A percentile compares a stretch with the other conserved stretches of the same genome.
phyloP scores from a whole-genome alignment of 176 grass and related monocot genomes.

The Coix lacrymajobi region DNA sequence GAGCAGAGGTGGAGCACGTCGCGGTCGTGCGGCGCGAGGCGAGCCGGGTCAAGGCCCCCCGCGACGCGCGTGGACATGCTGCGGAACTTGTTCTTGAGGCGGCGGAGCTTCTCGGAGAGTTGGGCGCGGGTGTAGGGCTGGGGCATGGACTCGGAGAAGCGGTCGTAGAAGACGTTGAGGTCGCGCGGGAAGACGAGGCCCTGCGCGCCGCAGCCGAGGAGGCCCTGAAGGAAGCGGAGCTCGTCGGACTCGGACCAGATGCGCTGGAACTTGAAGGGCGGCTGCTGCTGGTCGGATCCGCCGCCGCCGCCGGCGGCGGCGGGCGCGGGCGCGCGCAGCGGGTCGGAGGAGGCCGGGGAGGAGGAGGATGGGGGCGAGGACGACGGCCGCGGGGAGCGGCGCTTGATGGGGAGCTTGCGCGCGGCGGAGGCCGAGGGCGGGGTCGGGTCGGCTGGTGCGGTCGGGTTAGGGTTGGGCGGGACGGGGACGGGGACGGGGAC shows the following conservation, averaged over 20 bases:
- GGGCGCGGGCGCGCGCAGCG: neutral
- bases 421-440: conserved; percentile 32
- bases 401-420: conserved; percentile 98
- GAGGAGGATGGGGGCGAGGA: conserved; percentile 32
- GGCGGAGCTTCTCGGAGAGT: conserved; percentile 94
- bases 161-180: conserved; percentile 93
- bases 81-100: conserved; percentile 80
- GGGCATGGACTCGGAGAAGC: conserved; percentile 88
- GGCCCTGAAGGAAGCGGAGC: conserved; percentile 79
- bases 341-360: conserved; percentile 30
- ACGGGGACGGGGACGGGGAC: conserved; percentile 23
- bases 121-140: conserved; percentile 89
- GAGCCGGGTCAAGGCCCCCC: conserved; percentile 60
- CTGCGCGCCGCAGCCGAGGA: conserved; percentile 83
- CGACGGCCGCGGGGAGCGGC: conserved; percentile 56
- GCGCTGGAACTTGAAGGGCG: conserved; percentile 81
- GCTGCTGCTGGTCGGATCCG: conserved; percentile 8
- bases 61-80: conserved; percentile 49
- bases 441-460: conserved; percentile 38
- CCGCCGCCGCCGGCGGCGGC: neutral
- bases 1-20: conserved; percentile 94
- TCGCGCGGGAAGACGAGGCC: conserved; percentile 90
- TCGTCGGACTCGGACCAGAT: conserved; percentile 87
- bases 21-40: conserved; percentile 89
- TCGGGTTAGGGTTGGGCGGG: conserved; percentile 47